A percentile compares a stretch with the other conserved stretches of the same genome.
phyloP scores from a whole-genome alignment of 352 stramenopile genomes.

The Globisporangium echinulatum region DNA sequence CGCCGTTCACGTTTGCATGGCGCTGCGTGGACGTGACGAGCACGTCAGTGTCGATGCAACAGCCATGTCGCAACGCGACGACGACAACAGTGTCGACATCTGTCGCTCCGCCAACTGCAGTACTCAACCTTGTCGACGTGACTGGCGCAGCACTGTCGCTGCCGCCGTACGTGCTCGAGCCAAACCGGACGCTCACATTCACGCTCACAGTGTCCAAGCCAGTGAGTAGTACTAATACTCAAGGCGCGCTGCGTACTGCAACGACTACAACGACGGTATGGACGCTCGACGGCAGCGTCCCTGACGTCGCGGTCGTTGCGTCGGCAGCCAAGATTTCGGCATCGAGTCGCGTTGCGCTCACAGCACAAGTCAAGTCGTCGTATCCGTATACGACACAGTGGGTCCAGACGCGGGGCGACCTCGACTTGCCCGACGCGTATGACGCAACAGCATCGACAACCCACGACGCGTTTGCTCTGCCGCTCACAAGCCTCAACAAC shows the following conservation, averaged over 20 bases:
- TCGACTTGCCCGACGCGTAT: slow-evolving; percentile 23
- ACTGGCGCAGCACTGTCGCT: slow-evolving; percentile 23
- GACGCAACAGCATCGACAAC: slow-evolving; percentile 17
- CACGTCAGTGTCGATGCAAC: not conserved
- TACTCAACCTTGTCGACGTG: slow-evolving; percentile 13
- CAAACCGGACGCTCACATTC: slow-evolving; percentile 37
- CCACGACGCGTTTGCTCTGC: slow-evolving; percentile 41
- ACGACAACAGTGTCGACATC: slow-evolving; percentile 17
- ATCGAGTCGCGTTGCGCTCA: slow-evolving; percentile 29
- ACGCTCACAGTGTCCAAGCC: slow-evolving; percentile 34
- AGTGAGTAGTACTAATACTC: not conserved
- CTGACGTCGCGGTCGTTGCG: slow-evolving; percentile 25
- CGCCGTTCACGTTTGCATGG: slow-evolving; percentile 43
- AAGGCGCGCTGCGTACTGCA: slow-evolving; percentile 1
- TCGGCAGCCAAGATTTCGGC: slow-evolving; percentile 43
- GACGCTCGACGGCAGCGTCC: slow-evolving; percentile 39
- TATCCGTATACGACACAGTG: slow-evolving; percentile 57
- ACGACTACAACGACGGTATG: slow-evolving; percentile 32
- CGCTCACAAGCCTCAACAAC: slow-evolving; percentile 46
- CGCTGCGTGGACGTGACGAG: slow-evolving; percentile 51
- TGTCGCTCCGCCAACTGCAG: slow-evolving; percentile 3
- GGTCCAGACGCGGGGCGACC: slow-evolving; percentile 52
- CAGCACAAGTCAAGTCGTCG: slow-evolving; percentile 33
- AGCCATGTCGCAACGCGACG: slow-evolving; percentile 17
- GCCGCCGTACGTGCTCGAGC: slow-evolving; percentile 34